Conservation (phyloP, 1,284 basidiomycete species). For the Cryptococcus sp. region DNA sequence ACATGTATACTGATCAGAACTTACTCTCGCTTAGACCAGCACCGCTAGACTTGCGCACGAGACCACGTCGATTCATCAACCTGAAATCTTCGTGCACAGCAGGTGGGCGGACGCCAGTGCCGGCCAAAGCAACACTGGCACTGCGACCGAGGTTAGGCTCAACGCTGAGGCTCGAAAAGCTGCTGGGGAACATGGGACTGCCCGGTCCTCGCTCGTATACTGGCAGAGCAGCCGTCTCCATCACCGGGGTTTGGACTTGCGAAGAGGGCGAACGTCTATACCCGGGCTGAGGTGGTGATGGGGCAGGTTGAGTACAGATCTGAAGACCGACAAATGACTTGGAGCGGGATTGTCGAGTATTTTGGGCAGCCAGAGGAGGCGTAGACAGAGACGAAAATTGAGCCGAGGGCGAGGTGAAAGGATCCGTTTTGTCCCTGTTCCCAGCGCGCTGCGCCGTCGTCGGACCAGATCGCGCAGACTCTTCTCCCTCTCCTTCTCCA, state of each 20-base stretch:
- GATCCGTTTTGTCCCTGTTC: constrained; percentile 17
- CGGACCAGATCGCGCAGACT: constrained; percentile 1
- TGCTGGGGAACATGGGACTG: constrained; percentile 46
- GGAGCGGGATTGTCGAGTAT: constrained; percentile 16
- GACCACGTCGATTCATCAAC: constrained; percentile 19
- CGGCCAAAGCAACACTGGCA: constrained; percentile 31
- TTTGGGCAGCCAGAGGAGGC: not conserved
- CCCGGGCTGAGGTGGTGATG: constrained; percentile 5
- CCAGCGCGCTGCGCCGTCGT: constrained; percentile 32
- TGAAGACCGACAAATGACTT: constrained; percentile 49
- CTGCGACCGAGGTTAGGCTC: constrained; percentile 47
- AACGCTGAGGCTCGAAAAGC: constrained; percentile 41
- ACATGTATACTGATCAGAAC: constrained; percentile 14
- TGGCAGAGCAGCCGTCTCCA: constrained; percentile 17
- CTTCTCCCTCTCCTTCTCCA: constrained; percentile 5
- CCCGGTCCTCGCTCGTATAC: constrained; percentile 46
- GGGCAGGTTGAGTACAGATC: constrained; percentile 38
- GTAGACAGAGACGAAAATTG: constrained; percentile 6
- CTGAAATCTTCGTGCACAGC: constrained; percentile 13
- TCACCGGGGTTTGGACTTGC: constrained; percentile 12
- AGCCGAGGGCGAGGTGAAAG: constrained; percentile 19
- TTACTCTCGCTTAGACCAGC: constrained; percentile 53
- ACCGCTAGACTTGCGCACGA: constrained; percentile 39
- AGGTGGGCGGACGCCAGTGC: constrained; percentile 11
- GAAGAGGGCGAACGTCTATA: constrained; percentile 6